phyloP scores from a whole-genome alignment of 257 asterid genomes.

The Asclepias syriaca region DNA sequence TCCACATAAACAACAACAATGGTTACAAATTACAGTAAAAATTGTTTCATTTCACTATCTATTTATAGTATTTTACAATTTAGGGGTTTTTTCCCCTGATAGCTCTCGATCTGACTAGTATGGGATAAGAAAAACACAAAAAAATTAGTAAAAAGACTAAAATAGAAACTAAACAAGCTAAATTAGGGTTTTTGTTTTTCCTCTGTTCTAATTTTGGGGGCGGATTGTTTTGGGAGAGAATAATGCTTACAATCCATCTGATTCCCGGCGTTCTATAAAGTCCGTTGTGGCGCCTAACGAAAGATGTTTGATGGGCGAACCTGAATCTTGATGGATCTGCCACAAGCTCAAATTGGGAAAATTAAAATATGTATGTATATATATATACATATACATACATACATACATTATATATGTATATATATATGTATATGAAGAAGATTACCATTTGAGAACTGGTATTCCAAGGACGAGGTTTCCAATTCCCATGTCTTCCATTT shows the following conservation, averaged over 20 bases:
- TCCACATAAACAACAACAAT: not conserved
- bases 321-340: constrained; percentile 61
- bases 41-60: too few relatives aligned
- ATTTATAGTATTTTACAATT: too few relatives aligned
- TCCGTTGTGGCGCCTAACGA: constrained; percentile 56
- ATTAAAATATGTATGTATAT: too few relatives aligned
- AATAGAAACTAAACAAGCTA: too few relatives aligned
- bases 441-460: constrained; percentile 54
- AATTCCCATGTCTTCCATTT: constrained; percentile 67
- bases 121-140: too few relatives aligned
- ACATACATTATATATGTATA: too few relatives aligned
- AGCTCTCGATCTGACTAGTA: too few relatives aligned
- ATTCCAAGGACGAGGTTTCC: constrained; percentile 62
- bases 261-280: constrained; percentile 38
- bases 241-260: constrained; percentile 51
- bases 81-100: too few relatives aligned
- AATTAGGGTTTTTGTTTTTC: not conserved
- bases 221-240: not conserved
- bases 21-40: too few relatives aligned
- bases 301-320: constrained; percentile 59
- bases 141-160: too few relatives aligned
- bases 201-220: not conserved
- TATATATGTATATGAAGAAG: not conserved
- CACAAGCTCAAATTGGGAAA: not conserved
- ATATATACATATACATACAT: too few relatives aligned